phyloP scores from a whole-genome alignment of 768 basidiomycete species.

The Coprinellus micaceus region DNA sequence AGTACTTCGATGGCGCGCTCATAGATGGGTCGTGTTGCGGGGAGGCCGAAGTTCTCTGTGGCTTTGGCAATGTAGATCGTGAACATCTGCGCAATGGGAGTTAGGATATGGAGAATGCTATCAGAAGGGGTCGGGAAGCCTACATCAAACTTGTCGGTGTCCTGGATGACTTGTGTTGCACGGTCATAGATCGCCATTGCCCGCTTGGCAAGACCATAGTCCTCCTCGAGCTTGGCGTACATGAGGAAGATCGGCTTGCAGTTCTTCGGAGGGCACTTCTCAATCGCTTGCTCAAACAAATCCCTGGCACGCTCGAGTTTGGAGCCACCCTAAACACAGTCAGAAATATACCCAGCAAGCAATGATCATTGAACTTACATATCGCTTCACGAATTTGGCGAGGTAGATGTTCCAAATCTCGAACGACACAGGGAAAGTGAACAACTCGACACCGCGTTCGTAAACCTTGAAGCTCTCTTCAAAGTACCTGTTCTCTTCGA shows the following conservation, averaged over 20 bases:
- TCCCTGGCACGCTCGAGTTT: conserved; percentile 96
- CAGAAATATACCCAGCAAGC: not conserved
- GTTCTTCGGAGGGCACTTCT: conserved; percentile 92
- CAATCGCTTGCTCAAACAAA: conserved; percentile 94
- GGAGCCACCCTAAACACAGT: conserved; percentile 64
- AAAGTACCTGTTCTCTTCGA: conserved; percentile 97
- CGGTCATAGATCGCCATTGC: conserved; percentile 96
- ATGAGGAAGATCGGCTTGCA: conserved; percentile 94
- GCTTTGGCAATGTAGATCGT: conserved; percentile 97
- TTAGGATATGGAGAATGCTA: not conserved
- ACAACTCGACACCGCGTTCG: conserved; percentile 94
- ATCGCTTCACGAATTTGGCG: conserved; percentile 94
- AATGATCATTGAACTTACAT: conserved; percentile 50
- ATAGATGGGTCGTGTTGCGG: conserved; percentile 95
- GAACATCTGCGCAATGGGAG: conserved; percentile 65
- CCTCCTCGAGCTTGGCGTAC: conserved; percentile 96
- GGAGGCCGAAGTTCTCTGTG: conserved; percentile 90
- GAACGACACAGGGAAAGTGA: conserved; percentile 97
- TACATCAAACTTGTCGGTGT: conserved; percentile 95
- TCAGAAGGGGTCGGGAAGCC: conserved; percentile 13
- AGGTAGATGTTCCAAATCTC: conserved; percentile 99
- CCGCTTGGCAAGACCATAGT: conserved; percentile 90
- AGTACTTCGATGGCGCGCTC: conserved; percentile 90
- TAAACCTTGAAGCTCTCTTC: conserved; percentile 99
- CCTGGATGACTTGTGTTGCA: conserved; percentile 79